Conservation (phyloP, 2,329 filamentous ascomycete genomes). For the Fusarium longipes region DNA sequence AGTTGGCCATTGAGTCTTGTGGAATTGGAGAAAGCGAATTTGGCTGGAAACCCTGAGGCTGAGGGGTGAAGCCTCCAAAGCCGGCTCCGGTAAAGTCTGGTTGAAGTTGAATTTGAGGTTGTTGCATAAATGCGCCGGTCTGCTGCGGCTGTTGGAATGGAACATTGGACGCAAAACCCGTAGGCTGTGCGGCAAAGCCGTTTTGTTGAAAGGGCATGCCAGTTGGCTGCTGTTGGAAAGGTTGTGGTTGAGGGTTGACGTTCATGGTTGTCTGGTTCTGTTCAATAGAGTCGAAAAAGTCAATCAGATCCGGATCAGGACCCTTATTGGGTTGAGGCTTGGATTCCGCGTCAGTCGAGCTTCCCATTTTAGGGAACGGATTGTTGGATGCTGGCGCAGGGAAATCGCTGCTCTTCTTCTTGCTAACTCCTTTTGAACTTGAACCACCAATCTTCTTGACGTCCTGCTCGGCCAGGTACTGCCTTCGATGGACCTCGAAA, state of each 20-base stretch:
- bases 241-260: slow-evolving; percentile 53
- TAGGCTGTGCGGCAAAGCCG: slow-evolving; percentile 50
- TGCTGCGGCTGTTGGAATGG: slow-evolving; percentile 53
- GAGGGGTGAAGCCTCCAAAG: slow-evolving; percentile 84
- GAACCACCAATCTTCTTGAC: slow-evolving; percentile 66
- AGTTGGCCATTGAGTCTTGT: slow-evolving; percentile 59
- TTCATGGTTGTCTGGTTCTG: slow-evolving; percentile 82
- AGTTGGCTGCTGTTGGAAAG: slow-evolving; percentile 48
- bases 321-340: slow-evolving; percentile 68
- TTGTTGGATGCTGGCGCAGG: slow-evolving; percentile 58
- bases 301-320: slow-evolving; percentile 83
- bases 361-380: slow-evolving; percentile 51
- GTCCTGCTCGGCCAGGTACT: slow-evolving; percentile 90
- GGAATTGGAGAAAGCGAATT: slow-evolving; percentile 66
- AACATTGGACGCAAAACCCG: slow-evolving; percentile 45
- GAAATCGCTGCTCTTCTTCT: slow-evolving; percentile 52
- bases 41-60: slow-evolving; percentile 64
- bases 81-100: slow-evolving; percentile 75
- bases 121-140: slow-evolving; percentile 38
- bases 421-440: slow-evolving; percentile 48
- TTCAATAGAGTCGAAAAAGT: slow-evolving; percentile 95
- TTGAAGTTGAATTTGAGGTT: slow-evolving; percentile 57
- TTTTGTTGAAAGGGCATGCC: slow-evolving; percentile 44
- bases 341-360: slow-evolving; percentile 50
- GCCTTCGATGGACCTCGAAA: slow-evolving; percentile 91